phyloP scores from a whole-genome alignment of 768 basidiomycete species.

The Clitopilus hobsonii region DNA sequence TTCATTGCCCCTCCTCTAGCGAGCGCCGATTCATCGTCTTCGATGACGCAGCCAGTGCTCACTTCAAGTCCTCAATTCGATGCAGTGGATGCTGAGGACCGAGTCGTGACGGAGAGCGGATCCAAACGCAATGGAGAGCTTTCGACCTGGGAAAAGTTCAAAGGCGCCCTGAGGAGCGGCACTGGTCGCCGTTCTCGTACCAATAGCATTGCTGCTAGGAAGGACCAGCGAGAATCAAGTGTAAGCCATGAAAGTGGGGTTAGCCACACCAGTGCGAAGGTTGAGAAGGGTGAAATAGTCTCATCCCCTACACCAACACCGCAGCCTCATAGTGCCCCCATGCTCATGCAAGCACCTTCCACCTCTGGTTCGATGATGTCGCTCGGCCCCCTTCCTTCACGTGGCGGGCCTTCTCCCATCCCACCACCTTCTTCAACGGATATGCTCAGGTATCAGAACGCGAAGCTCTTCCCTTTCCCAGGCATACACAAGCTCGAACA shows the following conservation, averaged over 20 bases:
- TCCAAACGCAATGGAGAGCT: slow-evolving; percentile 56
- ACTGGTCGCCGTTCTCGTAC: slow-evolving; percentile 75
- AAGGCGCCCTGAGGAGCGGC: slow-evolving; percentile 60
- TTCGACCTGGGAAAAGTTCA: slow-evolving; percentile 70
- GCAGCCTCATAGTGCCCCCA: slow-evolving; percentile 19
- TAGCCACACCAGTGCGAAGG: slow-evolving; percentile 54
- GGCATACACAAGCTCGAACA: slow-evolving; percentile 79
- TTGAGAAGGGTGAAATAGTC: slow-evolving; percentile 42
- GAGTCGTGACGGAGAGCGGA: slow-evolving; percentile 42
- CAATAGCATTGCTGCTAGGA: slow-evolving; percentile 66
- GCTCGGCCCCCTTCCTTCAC: slow-evolving; percentile 47
- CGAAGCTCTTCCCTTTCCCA: slow-evolving; percentile 88
- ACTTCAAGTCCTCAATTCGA: slow-evolving; percentile 53
- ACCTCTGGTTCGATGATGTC: slow-evolving; percentile 71
- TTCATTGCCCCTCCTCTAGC: slow-evolving; percentile 31
- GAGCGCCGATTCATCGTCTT: slow-evolving; percentile 49
- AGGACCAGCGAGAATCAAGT: slow-evolving; percentile 68
- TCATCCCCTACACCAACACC: slow-evolving; percentile 31
- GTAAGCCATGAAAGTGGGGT: slow-evolving; percentile 74
- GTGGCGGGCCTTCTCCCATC: slow-evolving; percentile 69
- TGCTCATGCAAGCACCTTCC: slow-evolving; percentile 55
- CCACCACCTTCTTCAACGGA: slow-evolving; percentile 71
- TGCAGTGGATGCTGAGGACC: slow-evolving; percentile 41
- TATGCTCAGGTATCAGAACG: slow-evolving; percentile 65
- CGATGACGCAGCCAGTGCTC: slow-evolving; percentile 57